Evolutionary conservation across 768 basidiomycete species (phyloP), one percentile per base, ranked within the genome.

Genomic region (Termitomyces titanicus): DNA sequence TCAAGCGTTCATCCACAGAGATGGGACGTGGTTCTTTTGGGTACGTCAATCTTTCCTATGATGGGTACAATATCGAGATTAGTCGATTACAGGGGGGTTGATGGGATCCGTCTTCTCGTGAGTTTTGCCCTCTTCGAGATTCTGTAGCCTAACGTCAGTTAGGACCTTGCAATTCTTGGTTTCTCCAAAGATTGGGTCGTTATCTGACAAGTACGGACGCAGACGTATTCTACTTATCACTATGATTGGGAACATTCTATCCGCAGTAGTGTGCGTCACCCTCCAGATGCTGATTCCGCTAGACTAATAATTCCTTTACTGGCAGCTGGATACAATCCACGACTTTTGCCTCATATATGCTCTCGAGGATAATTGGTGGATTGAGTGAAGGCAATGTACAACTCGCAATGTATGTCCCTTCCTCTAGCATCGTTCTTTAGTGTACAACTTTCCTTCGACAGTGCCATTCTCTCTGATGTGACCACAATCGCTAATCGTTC

Each of bases 371-470:
- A 5, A 85, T 98, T 34, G 95, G 95, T 10, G 96, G 96, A 3
- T 75, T 98, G 9, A 93, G 91, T 64, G 96, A 99, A 74, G 96
- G 96, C 43, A 99, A 99, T 66, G 96, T 98, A 11, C 96, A 99
- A 67, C 77, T 99, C 43, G 89, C 92, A 44, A 94, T 94, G 94
- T 94, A 66, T 62, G 88, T 79, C 31, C 45, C 29, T 24, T 31
- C 34, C n/a, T 22, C 8, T 17, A 58, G 29, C n/a, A 40, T 44
- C 29, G 25, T 15, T 12, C 25, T 37, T 35, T 15, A 27, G n/a
- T 38, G 33, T 17, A 54, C 49, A 54, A 22, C 47, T 31, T 13
- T 33, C 27, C 55, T 51, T 20, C n/a, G 55, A 43, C 61, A 97
- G 93, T 63, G 94, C 97, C 5, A 94, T 95, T 63, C 82, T 99